These are phyloP conservation scores for Patellaria atrata DNA, from an alignment of 495 filamentous ascomycete species.

Conservation along the genomic window DNA sequence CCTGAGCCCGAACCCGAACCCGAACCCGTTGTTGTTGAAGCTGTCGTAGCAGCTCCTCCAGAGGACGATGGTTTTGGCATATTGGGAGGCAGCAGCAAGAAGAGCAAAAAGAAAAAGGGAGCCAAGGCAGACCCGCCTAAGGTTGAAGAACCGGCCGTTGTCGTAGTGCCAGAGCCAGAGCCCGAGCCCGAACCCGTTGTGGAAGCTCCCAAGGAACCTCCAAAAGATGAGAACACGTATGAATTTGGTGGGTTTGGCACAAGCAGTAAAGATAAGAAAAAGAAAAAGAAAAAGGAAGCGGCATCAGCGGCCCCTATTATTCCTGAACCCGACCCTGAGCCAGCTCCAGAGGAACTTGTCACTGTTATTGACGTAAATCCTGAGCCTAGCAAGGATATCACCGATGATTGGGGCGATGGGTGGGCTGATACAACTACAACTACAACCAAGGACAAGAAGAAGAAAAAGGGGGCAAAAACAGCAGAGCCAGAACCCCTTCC, in stretches of 20 bases:
- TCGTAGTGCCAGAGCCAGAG: slow-evolving; percentile 1
- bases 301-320: not conserved
- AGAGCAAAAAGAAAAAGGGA: slow-evolving; percentile 1
- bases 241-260: slow-evolving; percentile 8
- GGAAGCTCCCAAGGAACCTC: no score
- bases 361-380: not conserved
- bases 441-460: slow-evolving; percentile 3
- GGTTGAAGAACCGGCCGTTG: not conserved
- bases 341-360: slow-evolving; percentile 2
- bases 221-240: slow-evolving; percentile 13
- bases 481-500: slow-evolving; percentile 13
- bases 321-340: not conserved
- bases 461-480: not conserved
- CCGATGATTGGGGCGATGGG: not conserved
- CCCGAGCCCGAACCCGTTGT: slow-evolving; percentile 21
- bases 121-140: not conserved
- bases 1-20: slow-evolving; percentile 11
- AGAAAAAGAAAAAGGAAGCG: slow-evolving; percentile 7
- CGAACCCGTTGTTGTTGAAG: slow-evolving; percentile 3
- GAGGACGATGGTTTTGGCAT: slow-evolving; percentile 10
- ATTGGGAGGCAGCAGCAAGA: slow-evolving; percentile 4
- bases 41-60: slow-evolving; percentile 2
- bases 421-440: not conserved
- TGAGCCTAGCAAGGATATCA: not conserved
- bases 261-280: slow-evolving; percentile 11